A percentile compares a stretch with the other conserved stretches of the same genome.
Conservation (phyloP, 1,284 basidiomycete species). For the Phellopilus nigrolimitatus region DNA sequence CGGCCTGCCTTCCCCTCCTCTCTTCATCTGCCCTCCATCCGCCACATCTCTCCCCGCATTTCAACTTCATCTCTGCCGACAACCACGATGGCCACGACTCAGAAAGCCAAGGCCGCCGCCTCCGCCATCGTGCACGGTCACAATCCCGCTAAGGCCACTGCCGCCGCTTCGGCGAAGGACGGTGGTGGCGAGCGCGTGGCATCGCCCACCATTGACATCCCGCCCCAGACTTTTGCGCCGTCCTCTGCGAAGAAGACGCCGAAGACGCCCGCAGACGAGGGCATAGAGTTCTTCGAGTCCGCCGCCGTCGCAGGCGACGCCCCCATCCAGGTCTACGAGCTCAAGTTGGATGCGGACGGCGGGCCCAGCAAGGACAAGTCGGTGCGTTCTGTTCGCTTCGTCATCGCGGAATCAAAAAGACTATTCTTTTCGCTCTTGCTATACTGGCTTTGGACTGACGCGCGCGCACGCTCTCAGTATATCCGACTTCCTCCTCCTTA, state of each 20-base stretch:
- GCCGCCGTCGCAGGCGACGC: conserved; percentile 47
- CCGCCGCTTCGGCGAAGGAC: not conserved
- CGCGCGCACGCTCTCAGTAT: conserved; percentile 52
- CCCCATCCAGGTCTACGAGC: conserved; percentile 78
- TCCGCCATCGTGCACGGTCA: not conserved
- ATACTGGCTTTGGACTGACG: too few relatives aligned
- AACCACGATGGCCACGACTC: conserved; percentile 3
- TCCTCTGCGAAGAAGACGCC: conserved; percentile 44
- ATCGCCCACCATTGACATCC: conserved; percentile 26
- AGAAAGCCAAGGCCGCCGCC: conserved; percentile 6
- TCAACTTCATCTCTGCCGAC: not conserved
- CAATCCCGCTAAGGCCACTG: not conserved
- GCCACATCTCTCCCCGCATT: conserved; percentile 1
- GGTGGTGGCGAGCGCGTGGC: conserved; percentile 14
- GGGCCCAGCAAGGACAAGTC: conserved; percentile 80
- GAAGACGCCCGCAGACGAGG: conserved; percentile 89
- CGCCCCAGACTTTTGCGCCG: conserved; percentile 21
- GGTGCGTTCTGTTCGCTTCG: conserved; percentile 42
- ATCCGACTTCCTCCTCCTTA: conserved; percentile 91
- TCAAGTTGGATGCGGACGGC: conserved; percentile 83
- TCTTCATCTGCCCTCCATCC: not conserved
- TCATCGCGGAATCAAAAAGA: conserved; percentile 2
- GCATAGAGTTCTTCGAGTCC: conserved; percentile 80
- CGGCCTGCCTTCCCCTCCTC: not conserved
- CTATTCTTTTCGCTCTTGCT: too few relatives aligned